A percentile compares a stretch with the other conserved stretches of the same genome.
Conservation (phyloP, 805 yeast species). For the Yamadazyma sp. region DNA sequence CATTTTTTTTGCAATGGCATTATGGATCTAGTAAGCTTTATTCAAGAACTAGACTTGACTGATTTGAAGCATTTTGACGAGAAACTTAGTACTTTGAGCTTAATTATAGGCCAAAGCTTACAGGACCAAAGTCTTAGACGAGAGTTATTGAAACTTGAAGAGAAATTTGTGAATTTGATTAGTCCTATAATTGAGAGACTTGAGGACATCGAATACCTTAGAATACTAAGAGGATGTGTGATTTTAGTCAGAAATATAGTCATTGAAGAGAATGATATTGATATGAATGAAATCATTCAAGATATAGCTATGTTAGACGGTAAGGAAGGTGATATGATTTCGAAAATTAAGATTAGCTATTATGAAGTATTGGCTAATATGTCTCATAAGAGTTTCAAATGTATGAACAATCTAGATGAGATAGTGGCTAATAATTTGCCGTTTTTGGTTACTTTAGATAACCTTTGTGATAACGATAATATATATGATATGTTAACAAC, state of each 20-base stretch:
- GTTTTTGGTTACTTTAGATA: slow-evolving; percentile 8
- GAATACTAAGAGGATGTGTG: slow-evolving; percentile 46
- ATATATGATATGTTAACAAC: slow-evolving; percentile 15
- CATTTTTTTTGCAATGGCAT: too few relatives aligned
- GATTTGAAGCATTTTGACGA: slow-evolving; percentile 1
- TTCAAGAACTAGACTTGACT: neutral
- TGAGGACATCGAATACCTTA: slow-evolving; percentile 12
- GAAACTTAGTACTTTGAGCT: slow-evolving; percentile 5
- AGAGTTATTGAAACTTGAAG: neutral
- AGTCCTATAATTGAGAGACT: neutral
- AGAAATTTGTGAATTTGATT: neutral
- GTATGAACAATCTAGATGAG: slow-evolving; percentile 25
- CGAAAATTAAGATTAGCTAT: slow-evolving; percentile 16
- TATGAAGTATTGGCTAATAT: slow-evolving; percentile 24
- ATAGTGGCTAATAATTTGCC: slow-evolving; percentile 28
- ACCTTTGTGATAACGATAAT: slow-evolving; percentile 9
- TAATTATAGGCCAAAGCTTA: neutral
- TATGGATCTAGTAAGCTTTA: too few relatives aligned
- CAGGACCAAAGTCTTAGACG: neutral
- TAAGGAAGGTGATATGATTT: slow-evolving; percentile 8
- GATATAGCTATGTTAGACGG: slow-evolving; percentile 1
- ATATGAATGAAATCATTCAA: slow-evolving; percentile 3
- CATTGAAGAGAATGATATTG: slow-evolving; percentile 17
- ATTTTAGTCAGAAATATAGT: slow-evolving; percentile 49
- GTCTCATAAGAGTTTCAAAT: slow-evolving; percentile 5